Evolutionary conservation across 257 asterid genomes (phyloP).

Genomic region (Hygrophila difformis): DNA sequence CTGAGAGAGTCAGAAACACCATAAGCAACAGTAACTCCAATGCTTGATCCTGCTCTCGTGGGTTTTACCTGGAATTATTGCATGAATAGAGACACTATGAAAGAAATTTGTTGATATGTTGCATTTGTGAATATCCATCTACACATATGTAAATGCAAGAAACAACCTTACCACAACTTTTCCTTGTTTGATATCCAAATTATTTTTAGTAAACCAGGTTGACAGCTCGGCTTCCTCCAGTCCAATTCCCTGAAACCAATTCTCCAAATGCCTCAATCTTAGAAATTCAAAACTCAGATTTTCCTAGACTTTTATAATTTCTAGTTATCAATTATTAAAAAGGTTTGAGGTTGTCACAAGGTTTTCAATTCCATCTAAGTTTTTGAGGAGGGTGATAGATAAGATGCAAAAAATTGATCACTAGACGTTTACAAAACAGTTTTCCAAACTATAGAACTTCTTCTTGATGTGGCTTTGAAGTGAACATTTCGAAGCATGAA

Average conservation of each 20-base stretch:
- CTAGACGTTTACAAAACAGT: not conserved
- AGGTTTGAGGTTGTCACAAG: not conserved
- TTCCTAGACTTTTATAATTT: too few relatives aligned
- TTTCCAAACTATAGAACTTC: not conserved
- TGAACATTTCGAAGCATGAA: not conserved
- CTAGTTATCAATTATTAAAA: not conserved
- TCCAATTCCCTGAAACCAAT: constrained; percentile 46
- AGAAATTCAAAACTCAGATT: not conserved
- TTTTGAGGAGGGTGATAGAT: too few relatives aligned
- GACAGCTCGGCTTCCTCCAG: constrained; percentile 40
- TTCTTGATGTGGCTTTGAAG: too few relatives aligned
- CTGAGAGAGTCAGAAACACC: constrained; percentile 71
- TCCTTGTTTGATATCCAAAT: constrained; percentile 47
- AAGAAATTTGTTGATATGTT: constrained; percentile 6
- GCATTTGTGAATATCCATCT: constrained; percentile 10
- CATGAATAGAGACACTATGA: constrained; percentile 18
- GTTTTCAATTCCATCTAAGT: too few relatives aligned
- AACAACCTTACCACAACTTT: constrained; percentile 77
- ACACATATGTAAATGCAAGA: constrained; percentile 12
- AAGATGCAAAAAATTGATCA: not conserved
- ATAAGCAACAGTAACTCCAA: constrained; percentile 85
- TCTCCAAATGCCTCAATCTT: constrained; percentile 10
- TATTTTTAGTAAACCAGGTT: constrained; percentile 48
- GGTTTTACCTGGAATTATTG: constrained; percentile 70
- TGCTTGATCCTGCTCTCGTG: constrained; percentile 85